Percentiles rank a stretch among this genome's conserved stretches.
These are phyloP conservation scores for Cryptosporidium viatorum DNA, from an alignment of 169 alveolate genomes.

Conservation along the genomic window DNA sequence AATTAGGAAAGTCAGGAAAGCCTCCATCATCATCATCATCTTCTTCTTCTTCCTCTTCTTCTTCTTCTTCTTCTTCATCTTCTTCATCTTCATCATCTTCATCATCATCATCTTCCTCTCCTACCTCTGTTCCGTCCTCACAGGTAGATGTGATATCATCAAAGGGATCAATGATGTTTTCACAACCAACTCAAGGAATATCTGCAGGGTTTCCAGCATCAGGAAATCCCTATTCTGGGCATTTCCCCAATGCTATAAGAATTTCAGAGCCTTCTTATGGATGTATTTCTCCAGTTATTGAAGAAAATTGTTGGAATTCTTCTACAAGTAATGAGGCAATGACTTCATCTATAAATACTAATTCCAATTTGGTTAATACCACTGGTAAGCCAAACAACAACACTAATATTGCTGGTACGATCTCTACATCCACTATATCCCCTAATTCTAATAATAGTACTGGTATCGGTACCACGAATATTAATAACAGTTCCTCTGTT, in stretches of 20 bases:
- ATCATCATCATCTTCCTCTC: background rate
- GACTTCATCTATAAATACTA: background rate
- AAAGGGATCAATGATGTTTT: background rate
- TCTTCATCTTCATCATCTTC: background rate
- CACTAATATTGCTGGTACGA: background rate
- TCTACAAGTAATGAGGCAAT: background rate
- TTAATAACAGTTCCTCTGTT: background rate
- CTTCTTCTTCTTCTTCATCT: background rate
- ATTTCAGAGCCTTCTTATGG: constrained; percentile 17
- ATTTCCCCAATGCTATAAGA: background rate
- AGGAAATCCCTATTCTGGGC: constrained; percentile 12
- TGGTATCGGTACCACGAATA: background rate
- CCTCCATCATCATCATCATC: background rate
- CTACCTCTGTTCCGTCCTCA: background rate
- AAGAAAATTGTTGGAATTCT: constrained; percentile 15
- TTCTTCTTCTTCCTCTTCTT: background rate
- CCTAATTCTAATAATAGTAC: background rate
- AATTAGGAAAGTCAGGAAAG: background rate
- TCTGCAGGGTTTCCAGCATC: background rate
- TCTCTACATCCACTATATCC: background rate
- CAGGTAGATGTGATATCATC: background rate
- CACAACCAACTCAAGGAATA: background rate
- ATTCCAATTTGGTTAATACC: background rate
- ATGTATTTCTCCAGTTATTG: constrained; percentile 22
- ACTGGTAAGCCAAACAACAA: background rate